Evolutionary conservation across 2,329 filamentous ascomycete genomes (phyloP).

Genomic region (Nemania sp.): DNA sequence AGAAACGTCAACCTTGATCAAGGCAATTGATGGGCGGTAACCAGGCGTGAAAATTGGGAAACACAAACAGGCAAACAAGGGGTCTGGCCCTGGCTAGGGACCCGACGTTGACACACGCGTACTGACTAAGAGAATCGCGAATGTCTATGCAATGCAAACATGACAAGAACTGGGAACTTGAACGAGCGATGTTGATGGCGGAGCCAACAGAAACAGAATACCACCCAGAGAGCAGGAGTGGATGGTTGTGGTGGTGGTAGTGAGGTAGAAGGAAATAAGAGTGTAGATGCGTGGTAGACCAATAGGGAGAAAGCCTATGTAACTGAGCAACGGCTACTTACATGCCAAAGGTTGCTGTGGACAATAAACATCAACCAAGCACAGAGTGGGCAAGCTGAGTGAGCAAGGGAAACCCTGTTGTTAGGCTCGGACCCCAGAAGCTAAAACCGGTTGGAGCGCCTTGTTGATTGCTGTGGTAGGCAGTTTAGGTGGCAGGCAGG

Average conservation of each 20-base stretch:
- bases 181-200: slow-evolving; percentile 15
- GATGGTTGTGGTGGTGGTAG: slow-evolving; percentile 5
- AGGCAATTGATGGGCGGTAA: slow-evolving; percentile 1
- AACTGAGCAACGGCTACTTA: slow-evolving; percentile 26
- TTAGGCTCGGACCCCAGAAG: slow-evolving; percentile 24
- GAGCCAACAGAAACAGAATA: slow-evolving; percentile 9
- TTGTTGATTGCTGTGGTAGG: slow-evolving; percentile 3
- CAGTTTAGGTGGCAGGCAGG: background rate
- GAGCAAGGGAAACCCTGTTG: slow-evolving; percentile 41
- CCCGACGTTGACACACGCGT: slow-evolving; percentile 20
- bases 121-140: slow-evolving; percentile 8
- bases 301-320: slow-evolving; percentile 23
- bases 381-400: slow-evolving; percentile 27
- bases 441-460: slow-evolving; percentile 26
- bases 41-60: slow-evolving; percentile 10
- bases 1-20: background rate
- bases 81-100: slow-evolving; percentile 21
- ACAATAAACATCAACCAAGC: slow-evolving; percentile 40
- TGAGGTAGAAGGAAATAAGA: background rate
- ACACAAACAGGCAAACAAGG: slow-evolving; percentile 32
- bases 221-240: slow-evolving; percentile 14
- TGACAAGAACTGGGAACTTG: slow-evolving; percentile 21
- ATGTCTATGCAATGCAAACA: slow-evolving; percentile 20
- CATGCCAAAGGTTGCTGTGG: slow-evolving; percentile 43
- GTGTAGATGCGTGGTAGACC: slow-evolving; percentile 25